Percentiles rank a stretch among this genome's conserved stretches.
Conservation (phyloP, 257 asterid species). For the Solanum pennellii region DNA sequence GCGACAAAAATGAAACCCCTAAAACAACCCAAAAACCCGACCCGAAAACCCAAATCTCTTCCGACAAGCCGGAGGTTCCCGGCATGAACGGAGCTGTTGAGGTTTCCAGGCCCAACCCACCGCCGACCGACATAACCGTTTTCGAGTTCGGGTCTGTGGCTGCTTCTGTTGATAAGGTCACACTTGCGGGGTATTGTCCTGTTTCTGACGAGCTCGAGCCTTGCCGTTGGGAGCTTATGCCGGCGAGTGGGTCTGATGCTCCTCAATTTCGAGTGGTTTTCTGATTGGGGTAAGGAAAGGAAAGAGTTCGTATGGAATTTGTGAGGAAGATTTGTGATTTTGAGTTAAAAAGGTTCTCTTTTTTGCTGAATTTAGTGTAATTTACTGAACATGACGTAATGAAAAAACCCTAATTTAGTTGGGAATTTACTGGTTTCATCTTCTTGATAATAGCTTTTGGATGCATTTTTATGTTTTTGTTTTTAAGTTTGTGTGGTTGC, state of each 20-base stretch:
- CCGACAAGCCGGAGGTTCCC: constrained; percentile 42
- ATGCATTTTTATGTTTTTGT: background rate
- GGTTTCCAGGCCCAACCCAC: constrained; percentile 35
- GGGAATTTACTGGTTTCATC: background rate
- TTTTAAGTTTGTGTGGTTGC: background rate
- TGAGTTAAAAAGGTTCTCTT: background rate
- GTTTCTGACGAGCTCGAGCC: constrained; percentile 83
- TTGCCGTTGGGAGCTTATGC: constrained; percentile 84
- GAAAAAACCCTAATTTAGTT: background rate
- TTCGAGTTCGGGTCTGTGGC: constrained; percentile 82
- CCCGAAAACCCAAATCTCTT: constrained; percentile 15
- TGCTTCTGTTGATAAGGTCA: constrained; percentile 67
- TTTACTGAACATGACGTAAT: background rate
- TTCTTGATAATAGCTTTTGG: background rate
- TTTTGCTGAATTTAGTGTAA: background rate
- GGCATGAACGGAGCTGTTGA: constrained; percentile 85
- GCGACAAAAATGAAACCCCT: constrained; percentile 1
- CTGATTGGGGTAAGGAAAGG: constrained; percentile 10
- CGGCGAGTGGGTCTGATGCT: constrained; percentile 66
- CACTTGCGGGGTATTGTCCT: constrained; percentile 74
- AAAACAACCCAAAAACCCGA: constrained; percentile 13
- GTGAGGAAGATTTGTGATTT: background rate
- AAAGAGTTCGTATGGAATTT: background rate
- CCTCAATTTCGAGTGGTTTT: constrained; percentile 84
- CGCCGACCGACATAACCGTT: constrained; percentile 34